These are phyloP conservation scores for Boletus rubescentipes DNA, from an alignment of 768 basidiomycete species.

Conservation along the genomic window DNA sequence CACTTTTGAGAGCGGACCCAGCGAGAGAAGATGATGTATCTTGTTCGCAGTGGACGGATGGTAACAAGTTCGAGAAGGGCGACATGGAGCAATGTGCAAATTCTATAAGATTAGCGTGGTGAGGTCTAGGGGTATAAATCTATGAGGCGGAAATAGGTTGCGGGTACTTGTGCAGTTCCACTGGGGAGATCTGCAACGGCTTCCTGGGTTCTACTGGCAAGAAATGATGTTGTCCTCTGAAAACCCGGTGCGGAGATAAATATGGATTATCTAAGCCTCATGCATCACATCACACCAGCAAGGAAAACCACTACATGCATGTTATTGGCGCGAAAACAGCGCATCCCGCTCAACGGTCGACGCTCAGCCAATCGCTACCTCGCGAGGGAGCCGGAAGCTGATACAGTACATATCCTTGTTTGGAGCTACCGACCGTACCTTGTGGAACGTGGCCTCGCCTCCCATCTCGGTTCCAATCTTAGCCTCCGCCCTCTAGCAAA, in stretches of 20 bases:
- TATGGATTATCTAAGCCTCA: constrained; percentile 29
- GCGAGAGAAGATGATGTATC: constrained; percentile 41
- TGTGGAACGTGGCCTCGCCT: constrained; percentile 55
- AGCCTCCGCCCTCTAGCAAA: constrained; percentile 66
- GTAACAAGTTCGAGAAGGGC: constrained; percentile 41
- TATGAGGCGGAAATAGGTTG: constrained; percentile 17
- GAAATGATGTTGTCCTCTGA: constrained; percentile 5
- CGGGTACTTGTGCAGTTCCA: constrained; percentile 19
- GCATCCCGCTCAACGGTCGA: neutral
- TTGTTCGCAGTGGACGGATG: constrained; percentile 57
- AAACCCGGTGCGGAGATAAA: constrained; percentile 33
- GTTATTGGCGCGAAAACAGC: neutral
- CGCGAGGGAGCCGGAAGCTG: constrained; percentile 70
- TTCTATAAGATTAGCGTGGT: constrained; percentile 32
- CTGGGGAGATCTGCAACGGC: constrained; percentile 8
- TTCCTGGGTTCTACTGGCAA: constrained; percentile 7
- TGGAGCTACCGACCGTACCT: constrained; percentile 91
- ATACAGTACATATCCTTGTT: constrained; percentile 99
- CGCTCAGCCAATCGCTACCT: constrained; percentile 32
- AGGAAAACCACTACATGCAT: neutral
- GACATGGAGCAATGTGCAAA: constrained; percentile 33
- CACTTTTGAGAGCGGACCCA: constrained; percentile 57
- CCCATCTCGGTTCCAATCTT: constrained; percentile 56
- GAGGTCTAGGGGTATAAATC: constrained; percentile 35
- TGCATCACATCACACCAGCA: constrained; percentile 31